Percentiles rank a stretch among this genome's conserved stretches.
phyloP scores from a whole-genome alignment of 2,329 filamentous ascomycete genomes.

The Fusarium sp. region DNA sequence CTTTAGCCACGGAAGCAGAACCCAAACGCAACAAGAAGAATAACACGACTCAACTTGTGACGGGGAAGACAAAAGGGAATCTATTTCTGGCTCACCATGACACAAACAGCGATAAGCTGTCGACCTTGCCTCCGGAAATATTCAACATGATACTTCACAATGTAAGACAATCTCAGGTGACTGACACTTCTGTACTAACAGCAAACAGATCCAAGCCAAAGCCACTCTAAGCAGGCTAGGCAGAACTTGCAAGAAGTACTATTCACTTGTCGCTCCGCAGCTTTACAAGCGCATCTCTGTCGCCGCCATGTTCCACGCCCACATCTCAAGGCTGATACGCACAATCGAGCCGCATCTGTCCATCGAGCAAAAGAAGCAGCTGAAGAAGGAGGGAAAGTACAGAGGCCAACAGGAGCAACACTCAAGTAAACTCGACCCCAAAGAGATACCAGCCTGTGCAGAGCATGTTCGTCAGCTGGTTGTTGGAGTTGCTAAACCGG shows the following conservation, averaged over 20 bases:
- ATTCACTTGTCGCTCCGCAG: slow-evolving; percentile 16
- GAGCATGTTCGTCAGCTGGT: slow-evolving; percentile 19
- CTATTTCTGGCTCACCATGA: neutral
- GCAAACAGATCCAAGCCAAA: neutral
- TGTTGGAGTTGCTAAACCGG: slow-evolving; percentile 6
- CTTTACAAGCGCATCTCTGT: slow-evolving; percentile 24
- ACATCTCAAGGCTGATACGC: slow-evolving; percentile 30
- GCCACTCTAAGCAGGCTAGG: slow-evolving; percentile 6
- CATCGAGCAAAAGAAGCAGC: slow-evolving; percentile 21
- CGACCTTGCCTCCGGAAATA: slow-evolving; percentile 23
- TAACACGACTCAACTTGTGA: neutral
- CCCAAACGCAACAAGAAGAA: neutral
- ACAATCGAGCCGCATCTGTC: slow-evolving; percentile 21
- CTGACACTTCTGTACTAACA: neutral
- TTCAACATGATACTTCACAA: slow-evolving; percentile 14
- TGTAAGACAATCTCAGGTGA: neutral
- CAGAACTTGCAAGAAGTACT: slow-evolving; percentile 27
- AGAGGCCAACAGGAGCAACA: slow-evolving; percentile 18
- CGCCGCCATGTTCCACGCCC: slow-evolving; percentile 13
- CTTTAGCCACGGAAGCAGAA: neutral
- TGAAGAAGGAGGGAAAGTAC: slow-evolving; percentile 28
- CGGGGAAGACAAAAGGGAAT: neutral
- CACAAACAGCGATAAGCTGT: neutral
- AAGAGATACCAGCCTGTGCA: slow-evolving; percentile 15
- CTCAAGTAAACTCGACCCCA: slow-evolving; percentile 2